These are phyloP conservation scores for Eremothecium sinecaudum DNA, from an alignment of 1,139 yeast genomes.

Conservation along the genomic window DNA sequence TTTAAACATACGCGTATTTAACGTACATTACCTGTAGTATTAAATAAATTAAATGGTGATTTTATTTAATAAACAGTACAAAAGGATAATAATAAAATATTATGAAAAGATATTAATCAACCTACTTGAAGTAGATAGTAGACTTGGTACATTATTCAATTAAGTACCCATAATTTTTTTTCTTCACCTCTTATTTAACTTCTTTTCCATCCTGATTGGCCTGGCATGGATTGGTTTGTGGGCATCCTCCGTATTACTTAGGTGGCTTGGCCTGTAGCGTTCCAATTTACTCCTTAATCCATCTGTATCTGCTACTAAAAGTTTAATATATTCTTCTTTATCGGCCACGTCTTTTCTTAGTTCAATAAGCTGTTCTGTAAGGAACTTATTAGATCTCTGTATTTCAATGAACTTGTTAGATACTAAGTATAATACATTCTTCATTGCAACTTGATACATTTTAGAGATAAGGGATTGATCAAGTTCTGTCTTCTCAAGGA, in stretches of 20 bases:
- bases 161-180: too few species aligned
- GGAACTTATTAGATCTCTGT: conserved; percentile 17
- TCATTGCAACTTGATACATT: conserved; percentile 18
- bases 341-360: conserved; percentile 14
- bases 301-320: conserved; percentile 9
- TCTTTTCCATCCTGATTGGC: conserved; percentile 2
- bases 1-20: too few species aligned
- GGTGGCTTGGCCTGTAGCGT: conserved; percentile 3
- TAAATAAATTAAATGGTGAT: neutral
- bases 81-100: neutral
- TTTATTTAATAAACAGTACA: neutral
- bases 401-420: conserved; percentile 7
- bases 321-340: conserved; percentile 11
- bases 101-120: too few species aligned
- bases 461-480: conserved; percentile 9
- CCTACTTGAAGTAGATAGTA: too few species aligned
- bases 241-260: conserved; percentile 2
- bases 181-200: neutral
- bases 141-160: too few species aligned
- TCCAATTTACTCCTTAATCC: conserved; percentile 7
- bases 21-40: neutral
- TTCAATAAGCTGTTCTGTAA: conserved; percentile 16
- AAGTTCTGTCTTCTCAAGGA: conserved; percentile 1
- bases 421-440: conserved; percentile 15
- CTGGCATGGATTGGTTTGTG: conserved; percentile 3